phyloP scores from a whole-genome alignment of 768 basidiomycete genomes.

The Pulveroboletus ravenelii region DNA sequence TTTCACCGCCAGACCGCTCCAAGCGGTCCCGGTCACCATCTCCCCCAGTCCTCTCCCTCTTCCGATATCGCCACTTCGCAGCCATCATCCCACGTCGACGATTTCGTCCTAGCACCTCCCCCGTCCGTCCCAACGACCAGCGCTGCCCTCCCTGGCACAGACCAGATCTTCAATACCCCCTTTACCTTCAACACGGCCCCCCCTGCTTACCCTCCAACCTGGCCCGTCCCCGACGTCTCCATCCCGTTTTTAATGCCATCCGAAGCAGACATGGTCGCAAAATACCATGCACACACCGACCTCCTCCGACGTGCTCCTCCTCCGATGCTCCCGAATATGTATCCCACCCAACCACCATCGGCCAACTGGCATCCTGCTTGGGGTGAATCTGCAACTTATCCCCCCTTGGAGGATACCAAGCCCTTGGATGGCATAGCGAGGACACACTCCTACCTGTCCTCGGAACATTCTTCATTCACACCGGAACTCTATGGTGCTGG shows the following conservation, averaged over 20 bases:
- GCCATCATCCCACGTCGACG: slow-evolving; percentile 35
- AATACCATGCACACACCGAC: slow-evolving; percentile 47
- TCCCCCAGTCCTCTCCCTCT: slow-evolving; percentile 33
- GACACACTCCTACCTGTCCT: slow-evolving; percentile 17
- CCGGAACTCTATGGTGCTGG: slow-evolving; percentile 17
- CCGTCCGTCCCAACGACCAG: slow-evolving; percentile 31
- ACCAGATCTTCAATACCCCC: slow-evolving; percentile 29
- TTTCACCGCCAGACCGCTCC: slow-evolving; percentile 81
- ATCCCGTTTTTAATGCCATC: slow-evolving; percentile 17
- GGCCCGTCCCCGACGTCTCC: slow-evolving; percentile 18
- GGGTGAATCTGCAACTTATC: slow-evolving; percentile 23
- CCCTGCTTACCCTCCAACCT: slow-evolving; percentile 14
- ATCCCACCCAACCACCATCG: slow-evolving; percentile 13
- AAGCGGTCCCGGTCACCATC: slow-evolving; percentile 62
- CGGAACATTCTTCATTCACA: slow-evolving; percentile 21
- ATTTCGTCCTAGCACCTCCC: slow-evolving; percentile 40
- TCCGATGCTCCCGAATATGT: slow-evolving; percentile 13
- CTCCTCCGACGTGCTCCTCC: slow-evolving; percentile 31
- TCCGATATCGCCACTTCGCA: slow-evolving; percentile 17
- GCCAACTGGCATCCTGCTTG: slow-evolving; percentile 23
- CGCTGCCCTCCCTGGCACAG: slow-evolving; percentile 15
- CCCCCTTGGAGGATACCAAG: slow-evolving; percentile 28
- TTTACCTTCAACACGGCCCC: slow-evolving; percentile 28
- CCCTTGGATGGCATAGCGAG: slow-evolving; percentile 17
- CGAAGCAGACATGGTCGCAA: slow-evolving; percentile 40